Evolutionary conservation across 2,329 filamentous ascomycete species (phyloP), one percentile per base, ranked within the genome.

Genomic region (Fusarium mangiferae): DNA sequence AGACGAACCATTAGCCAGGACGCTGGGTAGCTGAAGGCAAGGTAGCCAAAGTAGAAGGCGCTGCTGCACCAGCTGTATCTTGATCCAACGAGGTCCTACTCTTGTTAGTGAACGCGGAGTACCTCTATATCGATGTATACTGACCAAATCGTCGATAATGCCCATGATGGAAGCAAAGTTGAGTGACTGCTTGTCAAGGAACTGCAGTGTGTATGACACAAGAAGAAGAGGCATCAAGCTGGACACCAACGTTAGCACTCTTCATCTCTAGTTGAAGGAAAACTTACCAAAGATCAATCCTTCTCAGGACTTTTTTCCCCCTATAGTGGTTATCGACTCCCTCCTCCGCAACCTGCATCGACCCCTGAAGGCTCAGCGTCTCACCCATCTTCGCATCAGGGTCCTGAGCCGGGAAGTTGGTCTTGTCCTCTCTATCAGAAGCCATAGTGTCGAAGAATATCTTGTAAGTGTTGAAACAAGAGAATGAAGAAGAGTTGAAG

Each of bases 161-260:
- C 75, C 75, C 75, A 77, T 77, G 22, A 77, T 77, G 0, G 75
- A 77, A 4, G 75, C 45, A 62, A 77, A 77, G 54, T 77, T 77
- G 5, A 77, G 41, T 0, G 75, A 77, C 20, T 77, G 75, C 30
- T 77, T 77, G 13, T 77, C 75, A 13, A 77, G 75, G 11, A 77
- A 77, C n/a, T 77, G 75, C 1, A 77, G 39, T 22, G 74, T 77
- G 8, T 77, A 77, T 2, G 75, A 77, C 4, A 76, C 75, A 11
- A 77, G 64, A 1, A 77, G 66, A 2, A 77, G 42, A 1, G 75
- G 75, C 51, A 77, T 54, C 17, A 77, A 46, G 15, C 75, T 77
- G 17, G 5, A 17, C 20, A 5, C 3, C 3, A 20, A n/a, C 12
- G 30, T 65, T 7, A 65, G 24, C 17, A 46, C 7, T 20, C 10